A percentile compares a stretch with the other conserved stretches of the same genome.
These are phyloP conservation scores for Paramyrothecium roridum DNA, from an alignment of 2,329 filamentous ascomycete species.

Conservation along the genomic window DNA sequence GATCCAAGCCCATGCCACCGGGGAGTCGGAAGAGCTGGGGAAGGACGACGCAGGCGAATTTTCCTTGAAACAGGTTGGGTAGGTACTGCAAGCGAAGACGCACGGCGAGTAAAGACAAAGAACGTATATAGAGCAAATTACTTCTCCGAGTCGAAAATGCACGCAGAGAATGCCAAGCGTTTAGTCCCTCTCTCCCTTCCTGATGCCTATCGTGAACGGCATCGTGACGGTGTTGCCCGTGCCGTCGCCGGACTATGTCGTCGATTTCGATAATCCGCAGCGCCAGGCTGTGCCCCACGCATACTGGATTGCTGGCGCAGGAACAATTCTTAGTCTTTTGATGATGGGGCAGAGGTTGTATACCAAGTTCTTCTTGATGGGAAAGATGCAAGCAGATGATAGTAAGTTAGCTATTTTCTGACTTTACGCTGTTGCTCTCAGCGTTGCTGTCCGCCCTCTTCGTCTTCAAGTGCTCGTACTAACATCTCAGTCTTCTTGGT, in stretches of 20 bases:
- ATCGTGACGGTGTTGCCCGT: conserved; percentile 13
- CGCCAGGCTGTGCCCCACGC: conserved; percentile 14
- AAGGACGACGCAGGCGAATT: too few relatives aligned
- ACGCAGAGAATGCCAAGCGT: not conserved
- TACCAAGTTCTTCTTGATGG: conserved; percentile 16
- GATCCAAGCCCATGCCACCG: too few relatives aligned
- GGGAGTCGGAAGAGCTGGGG: too few relatives aligned
- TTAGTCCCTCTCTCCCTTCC: conserved; percentile 2
- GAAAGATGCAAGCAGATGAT: conserved; percentile 20
- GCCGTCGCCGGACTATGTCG: conserved; percentile 27
- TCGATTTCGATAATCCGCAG: conserved; percentile 28
- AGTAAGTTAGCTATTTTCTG: conserved; percentile 9
- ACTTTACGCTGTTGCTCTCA: not conserved
- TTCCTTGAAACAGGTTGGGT: too few relatives aligned
- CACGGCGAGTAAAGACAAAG: too few relatives aligned
- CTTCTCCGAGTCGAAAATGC: not conserved
- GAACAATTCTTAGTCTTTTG: conserved; percentile 13
- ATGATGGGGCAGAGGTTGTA: conserved; percentile 22
- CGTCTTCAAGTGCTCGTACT: not conserved
- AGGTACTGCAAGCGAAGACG: too few relatives aligned
- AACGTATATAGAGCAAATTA: not conserved
- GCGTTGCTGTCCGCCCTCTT: not conserved
- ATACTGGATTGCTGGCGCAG: conserved; percentile 16
- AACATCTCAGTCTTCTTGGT: conserved; percentile 11
- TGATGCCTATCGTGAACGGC: conserved; percentile 14